Evolutionary conservation across 768 basidiomycete genomes (phyloP).

Genomic region (Hygrocybe punicea): DNA sequence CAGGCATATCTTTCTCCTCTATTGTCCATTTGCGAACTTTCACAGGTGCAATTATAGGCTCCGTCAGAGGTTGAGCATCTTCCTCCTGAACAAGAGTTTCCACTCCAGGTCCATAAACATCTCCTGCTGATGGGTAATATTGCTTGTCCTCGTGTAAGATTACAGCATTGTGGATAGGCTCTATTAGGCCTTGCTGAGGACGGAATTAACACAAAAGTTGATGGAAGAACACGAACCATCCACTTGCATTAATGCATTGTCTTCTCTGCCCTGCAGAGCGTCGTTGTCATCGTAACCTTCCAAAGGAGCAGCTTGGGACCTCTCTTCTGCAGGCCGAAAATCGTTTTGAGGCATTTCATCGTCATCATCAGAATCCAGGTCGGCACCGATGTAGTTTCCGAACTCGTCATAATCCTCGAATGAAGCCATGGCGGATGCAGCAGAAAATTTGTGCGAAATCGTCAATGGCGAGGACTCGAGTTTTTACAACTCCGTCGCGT

Average conservation of each 20-base stretch:
- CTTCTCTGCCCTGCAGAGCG: slow-evolving; percentile 50
- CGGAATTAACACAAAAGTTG: slow-evolving; percentile 9
- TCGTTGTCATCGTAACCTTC: slow-evolving; percentile 83
- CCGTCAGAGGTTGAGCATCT: slow-evolving; percentile 90
- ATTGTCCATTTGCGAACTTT: slow-evolving; percentile 94
- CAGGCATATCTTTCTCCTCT: slow-evolving; percentile 93
- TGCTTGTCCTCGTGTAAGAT: slow-evolving; percentile 96
- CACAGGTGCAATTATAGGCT: slow-evolving; percentile 93
- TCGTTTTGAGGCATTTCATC: slow-evolving; percentile 55
- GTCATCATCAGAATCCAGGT: slow-evolving; percentile 86
- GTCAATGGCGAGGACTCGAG: neutral
- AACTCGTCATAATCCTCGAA: slow-evolving; percentile 91
- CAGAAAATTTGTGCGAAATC: neutral
- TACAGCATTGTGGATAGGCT: slow-evolving; percentile 76
- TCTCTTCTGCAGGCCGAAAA: slow-evolving; percentile 34
- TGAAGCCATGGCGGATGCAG: slow-evolving; percentile 37
- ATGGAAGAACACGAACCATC: slow-evolving; percentile 53
- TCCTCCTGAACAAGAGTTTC: slow-evolving; percentile 98
- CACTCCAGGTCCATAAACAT: slow-evolving; percentile 90
- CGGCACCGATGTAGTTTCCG: slow-evolving; percentile 96
- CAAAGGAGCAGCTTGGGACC: slow-evolving; percentile 50
- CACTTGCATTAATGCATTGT: slow-evolving; percentile 76
- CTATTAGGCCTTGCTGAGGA: slow-evolving; percentile 37
- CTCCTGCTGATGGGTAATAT: slow-evolving; percentile 90
- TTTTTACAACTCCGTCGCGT: slow-evolving; percentile 25